Base-by-base conservation (phyloP, 768 basidiomycete genomes). In the Suillus bovinus region DNA sequence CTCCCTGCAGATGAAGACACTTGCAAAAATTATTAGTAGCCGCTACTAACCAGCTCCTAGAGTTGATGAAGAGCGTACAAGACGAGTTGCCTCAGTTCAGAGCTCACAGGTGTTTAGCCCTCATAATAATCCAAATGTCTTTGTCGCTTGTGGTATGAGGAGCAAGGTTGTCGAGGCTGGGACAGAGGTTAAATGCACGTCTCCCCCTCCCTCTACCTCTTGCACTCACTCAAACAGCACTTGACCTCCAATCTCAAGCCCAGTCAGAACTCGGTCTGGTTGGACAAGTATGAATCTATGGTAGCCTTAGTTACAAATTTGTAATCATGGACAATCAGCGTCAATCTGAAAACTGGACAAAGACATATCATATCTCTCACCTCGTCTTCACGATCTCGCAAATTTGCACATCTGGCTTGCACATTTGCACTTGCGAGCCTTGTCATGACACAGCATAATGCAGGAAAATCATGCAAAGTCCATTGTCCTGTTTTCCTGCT, bases 81-180 rank as follows among this genome's bases (percentile, higher is more conserved):
- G 72, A 80, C 24, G 62, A 69, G 29, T 68, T 85, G 8, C 82
- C 84, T 0, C 71, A 75, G 1, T 84, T 85, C 64, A 75, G 80
- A 5, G 79, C 80, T 34, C n/a, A n/a, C n/a, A 33, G 33, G 81
- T 81, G 0, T 70, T 84, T 55, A 78, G 74, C 1, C 81, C 81
- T 7, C 78, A 80, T 60, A 82, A 81, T 61, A 75, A 70, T 2
- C 82, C 82, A 4, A 78, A 76, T 58, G 70, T 77, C 33, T 71
- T 74, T 10, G 70, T 76, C 0, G 74, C 80, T 58, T 76, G 71
- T 38, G 69, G 74, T 4, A 60, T 79, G 29, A 74, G 71, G 62
- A 63, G 71, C 20, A 68, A 66, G 4, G 70, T 71, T 13, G 56
- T 79, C 7, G 68, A 74, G 17, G 79, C 79, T 4, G 78, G 77